phyloP scores from a whole-genome alignment of 805 yeast genomes.

The Pichia ethanolica region DNA sequence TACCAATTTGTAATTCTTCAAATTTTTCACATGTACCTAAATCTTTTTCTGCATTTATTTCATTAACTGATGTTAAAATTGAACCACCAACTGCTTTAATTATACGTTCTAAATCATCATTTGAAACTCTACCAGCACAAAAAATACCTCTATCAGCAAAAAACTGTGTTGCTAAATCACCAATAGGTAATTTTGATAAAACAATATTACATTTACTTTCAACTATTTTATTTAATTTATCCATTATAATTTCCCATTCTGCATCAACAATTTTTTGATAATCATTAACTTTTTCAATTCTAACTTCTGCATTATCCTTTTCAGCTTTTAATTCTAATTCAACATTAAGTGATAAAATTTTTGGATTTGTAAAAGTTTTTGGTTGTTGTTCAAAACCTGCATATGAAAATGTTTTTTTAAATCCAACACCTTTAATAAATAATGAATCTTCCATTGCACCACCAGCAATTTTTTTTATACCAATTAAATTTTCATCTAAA shows the following conservation, averaged over 20 bases:
- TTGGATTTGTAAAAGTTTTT: conserved; percentile 71
- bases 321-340: conserved; percentile 97
- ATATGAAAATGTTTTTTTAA: conserved; percentile 92
- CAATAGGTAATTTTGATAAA: conserved; percentile 90
- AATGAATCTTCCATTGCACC: conserved; percentile 93
- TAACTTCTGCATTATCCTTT: conserved; percentile 96
- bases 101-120: conserved; percentile 88
- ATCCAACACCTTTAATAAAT: conserved; percentile 91
- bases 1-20: conserved; percentile 94
- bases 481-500: conserved; percentile 83
- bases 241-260: conserved; percentile 92
- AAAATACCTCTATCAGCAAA: conserved; percentile 94
- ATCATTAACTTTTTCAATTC: conserved; percentile 88
- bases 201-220: conserved; percentile 88
- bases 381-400: conserved; percentile 99
- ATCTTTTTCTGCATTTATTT: conserved; percentile 52
- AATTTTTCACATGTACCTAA: conserved; percentile 80
- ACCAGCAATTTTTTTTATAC: conserved; percentile 91
- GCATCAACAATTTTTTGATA: conserved; percentile 97
- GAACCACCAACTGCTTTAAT: conserved; percentile 91
- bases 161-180: conserved; percentile 97
- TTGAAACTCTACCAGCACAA: conserved; percentile 92
- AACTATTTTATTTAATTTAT: conserved; percentile 77
- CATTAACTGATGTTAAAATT: conserved; percentile 71
- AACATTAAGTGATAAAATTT: conserved; percentile 76